These are phyloP conservation scores for Stephanodiscus minutulus DNA, from an alignment of 108 stramenopile genomes.

Conservation along the genomic window DNA sequence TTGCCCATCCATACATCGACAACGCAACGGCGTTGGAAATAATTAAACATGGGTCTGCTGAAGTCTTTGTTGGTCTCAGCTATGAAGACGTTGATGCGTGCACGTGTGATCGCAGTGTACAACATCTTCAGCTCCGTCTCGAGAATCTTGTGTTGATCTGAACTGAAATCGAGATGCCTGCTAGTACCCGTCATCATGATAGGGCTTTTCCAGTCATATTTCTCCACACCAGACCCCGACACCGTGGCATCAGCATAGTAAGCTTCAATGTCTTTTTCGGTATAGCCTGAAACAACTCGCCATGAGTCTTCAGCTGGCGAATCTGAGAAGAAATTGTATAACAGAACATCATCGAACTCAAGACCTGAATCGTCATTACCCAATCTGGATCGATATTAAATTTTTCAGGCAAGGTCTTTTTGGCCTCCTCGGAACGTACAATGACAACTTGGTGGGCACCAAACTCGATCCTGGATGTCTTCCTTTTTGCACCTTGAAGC, in stretches of 20 bases:
- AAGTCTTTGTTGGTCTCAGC: conserved; percentile 33
- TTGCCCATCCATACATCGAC: conserved; percentile 27
- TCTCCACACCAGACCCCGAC: conserved; percentile 19
- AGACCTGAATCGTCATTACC: conserved; percentile 55
- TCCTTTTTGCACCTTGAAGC: conserved; percentile 49
- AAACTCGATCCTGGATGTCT: conserved; percentile 51
- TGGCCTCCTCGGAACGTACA: conserved; percentile 49
- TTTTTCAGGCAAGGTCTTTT: conserved; percentile 43
- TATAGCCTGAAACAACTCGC: conserved; percentile 38
- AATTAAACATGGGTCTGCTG: conserved; percentile 49
- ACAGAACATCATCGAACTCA: conserved; percentile 52
- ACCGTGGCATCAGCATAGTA: conserved; percentile 23
- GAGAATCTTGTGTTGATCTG: conserved; percentile 38
- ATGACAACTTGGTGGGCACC: conserved; percentile 57
- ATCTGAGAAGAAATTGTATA: conserved; percentile 53
- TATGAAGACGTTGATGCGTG: conserved; percentile 47
- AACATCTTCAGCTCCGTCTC: conserved; percentile 51
- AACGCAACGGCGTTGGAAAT: conserved; percentile 32
- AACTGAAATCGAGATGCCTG: conserved; percentile 34
- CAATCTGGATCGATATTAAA: conserved; percentile 38
- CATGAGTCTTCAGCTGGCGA: conserved; percentile 23
- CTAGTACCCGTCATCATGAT: conserved; percentile 6
- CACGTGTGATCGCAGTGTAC: conserved; percentile 52
- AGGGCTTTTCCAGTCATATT: conserved; percentile 38
- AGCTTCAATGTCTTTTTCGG: conserved; percentile 25